Evolutionary conservation across 306 rosid genomes (phyloP).

Genomic region (Ziziphus jujuba): DNA sequence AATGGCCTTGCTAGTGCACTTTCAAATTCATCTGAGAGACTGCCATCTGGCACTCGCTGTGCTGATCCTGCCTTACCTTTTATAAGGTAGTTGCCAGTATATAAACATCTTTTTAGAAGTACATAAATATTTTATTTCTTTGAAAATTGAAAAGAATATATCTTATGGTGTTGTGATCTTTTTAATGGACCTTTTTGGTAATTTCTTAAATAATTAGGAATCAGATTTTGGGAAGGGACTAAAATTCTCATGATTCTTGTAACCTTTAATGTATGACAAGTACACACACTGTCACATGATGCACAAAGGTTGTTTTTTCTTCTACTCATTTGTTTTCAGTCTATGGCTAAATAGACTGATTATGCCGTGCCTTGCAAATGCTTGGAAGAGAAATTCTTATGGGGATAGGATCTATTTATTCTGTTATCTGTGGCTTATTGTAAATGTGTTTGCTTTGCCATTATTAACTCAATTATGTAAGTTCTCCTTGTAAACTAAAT

Average conservation of each 20-base stretch:
- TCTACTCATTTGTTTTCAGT: not conserved
- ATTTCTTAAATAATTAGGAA: not conserved
- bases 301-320: not conserved
- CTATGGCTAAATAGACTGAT: not conserved
- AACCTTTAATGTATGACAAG: not conserved
- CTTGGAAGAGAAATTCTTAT: not conserved
- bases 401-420: too few relatives aligned
- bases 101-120: conserved; percentile 3
- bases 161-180: not conserved
- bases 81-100: conserved; percentile 57
- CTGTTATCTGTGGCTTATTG: not conserved
- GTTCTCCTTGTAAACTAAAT: too few relatives aligned
- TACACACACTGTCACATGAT: not conserved
- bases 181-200: not conserved
- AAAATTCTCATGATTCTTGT: not conserved
- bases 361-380: not conserved
- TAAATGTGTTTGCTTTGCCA: not conserved
- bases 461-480: not conserved
- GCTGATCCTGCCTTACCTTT: conserved; percentile 97
- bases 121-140: conserved; percentile 4
- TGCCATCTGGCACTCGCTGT: conserved; percentile 87
- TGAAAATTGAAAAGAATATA: conserved; percentile 8
- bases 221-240: too few relatives aligned
- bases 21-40: conserved; percentile 80
- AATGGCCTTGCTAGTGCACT: conserved; percentile 93